Base-by-base conservation (phyloP, 352 stramenopile species). In the Globisporangium viniferum region DNA sequence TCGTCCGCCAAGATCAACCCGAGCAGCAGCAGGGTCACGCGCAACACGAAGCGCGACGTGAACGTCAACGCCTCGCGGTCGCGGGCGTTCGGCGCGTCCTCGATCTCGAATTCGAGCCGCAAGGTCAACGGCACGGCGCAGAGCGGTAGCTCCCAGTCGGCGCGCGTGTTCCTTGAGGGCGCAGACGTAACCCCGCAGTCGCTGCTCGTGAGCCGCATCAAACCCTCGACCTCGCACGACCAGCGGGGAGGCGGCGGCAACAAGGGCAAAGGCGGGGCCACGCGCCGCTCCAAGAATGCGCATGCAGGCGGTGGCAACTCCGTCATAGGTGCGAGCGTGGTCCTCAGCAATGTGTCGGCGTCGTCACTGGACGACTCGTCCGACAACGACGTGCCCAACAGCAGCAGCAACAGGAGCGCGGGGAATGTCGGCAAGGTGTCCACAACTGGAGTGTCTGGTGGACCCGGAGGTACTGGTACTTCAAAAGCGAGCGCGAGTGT, bases 131-230 rank as follows among this genome's bases (percentile, higher is more conserved):
- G 80, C 35, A 81, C 76, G 3, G 74, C 27, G 54, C 27, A 33
- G 5, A 69, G 74, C 22, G 69, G 69, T 1, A 80, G 73, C 48
- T 70, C 71, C 0, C 76, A 79, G 22, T 79, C 79, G 5, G 73
- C 81, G 51, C 82, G 84, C 31, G 83, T 94, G 36, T 94, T 82
- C 66, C 60, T 92, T 29, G 81, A 92, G 29, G 86, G 86, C 5
- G 69, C 72, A 3, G 84, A 94, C 31, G 86, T 92, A 33, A 94
- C 86, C 9, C 86, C 86, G 27, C 86, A 94, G 67, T 94, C 86
- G 35, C 72, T 94, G 33, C 74, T 94, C 0, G 71, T 89, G 64
- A 91, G 82, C 60, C 80, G 82, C 35, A 90, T 91, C 69, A 91
- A 92, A 59, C 76, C 83, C 1, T 79, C 80, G 33, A 78, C 78